phyloP scores from a whole-genome alignment of 2,329 filamentous ascomycete genomes.

The Pyricularia sp. region DNA sequence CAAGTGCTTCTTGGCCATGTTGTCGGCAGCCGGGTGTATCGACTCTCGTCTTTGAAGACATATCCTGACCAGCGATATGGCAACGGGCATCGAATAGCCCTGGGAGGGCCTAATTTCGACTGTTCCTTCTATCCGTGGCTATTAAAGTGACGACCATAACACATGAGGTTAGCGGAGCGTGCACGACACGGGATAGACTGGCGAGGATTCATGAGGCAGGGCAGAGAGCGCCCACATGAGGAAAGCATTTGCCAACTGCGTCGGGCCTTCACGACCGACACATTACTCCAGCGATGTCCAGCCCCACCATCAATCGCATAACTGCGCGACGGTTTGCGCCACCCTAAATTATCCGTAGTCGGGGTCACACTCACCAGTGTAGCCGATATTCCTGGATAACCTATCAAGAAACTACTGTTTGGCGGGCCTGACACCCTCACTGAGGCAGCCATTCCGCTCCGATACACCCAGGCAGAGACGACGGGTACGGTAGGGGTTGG shows the following conservation, averaged over 20 bases:
- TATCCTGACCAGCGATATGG: conserved; percentile 86
- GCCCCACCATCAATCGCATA: neutral
- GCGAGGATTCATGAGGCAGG: neutral
- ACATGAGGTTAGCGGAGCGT: neutral
- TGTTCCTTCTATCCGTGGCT: conserved; percentile 96
- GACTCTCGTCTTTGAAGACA: conserved; percentile 86
- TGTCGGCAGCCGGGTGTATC: conserved; percentile 92
- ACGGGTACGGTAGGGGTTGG: neutral
- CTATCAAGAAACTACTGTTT: conserved; percentile 92
- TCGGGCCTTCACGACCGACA: neutral
- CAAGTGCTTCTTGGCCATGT: conserved; percentile 80
- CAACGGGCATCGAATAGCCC: conserved; percentile 78
- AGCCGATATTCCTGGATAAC: conserved; percentile 94
- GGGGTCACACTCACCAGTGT: conserved; percentile 60
- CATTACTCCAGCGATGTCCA: neutral
- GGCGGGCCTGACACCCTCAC: conserved; percentile 95
- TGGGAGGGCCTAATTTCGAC: conserved; percentile 85
- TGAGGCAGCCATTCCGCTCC: conserved; percentile 26
- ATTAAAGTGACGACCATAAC: neutral
- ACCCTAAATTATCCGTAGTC: neutral
- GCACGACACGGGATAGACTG: neutral
- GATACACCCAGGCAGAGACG: neutral
- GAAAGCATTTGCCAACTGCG: neutral
- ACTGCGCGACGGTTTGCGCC: conserved; percentile 4
- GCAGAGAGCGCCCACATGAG: neutral